Conservation (phyloP, 2,329 filamentous ascomycete genomes). For the Plectosphaerella cucumerina region DNA sequence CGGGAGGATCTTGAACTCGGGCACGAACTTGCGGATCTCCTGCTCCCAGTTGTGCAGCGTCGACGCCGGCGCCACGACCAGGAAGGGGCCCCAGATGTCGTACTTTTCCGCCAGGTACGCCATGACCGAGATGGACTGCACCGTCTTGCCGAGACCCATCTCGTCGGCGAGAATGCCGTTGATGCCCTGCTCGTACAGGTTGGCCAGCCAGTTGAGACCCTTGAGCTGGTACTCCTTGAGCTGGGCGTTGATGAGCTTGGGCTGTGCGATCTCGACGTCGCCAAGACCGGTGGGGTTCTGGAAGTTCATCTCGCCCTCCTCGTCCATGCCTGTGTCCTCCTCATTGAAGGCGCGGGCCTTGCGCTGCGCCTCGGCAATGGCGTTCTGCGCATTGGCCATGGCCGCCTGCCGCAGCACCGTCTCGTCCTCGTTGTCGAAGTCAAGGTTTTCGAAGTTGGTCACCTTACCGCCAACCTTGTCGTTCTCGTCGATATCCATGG, state of each 20-base stretch:
- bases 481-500: constrained; percentile 45
- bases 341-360: constrained; percentile 90
- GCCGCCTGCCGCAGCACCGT: constrained; percentile 75
- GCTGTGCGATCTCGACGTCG: constrained; percentile 90
- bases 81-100: constrained; percentile 96
- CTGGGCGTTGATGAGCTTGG: constrained; percentile 86
- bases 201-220: constrained; percentile 98
- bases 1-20: constrained; percentile 87
- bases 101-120: constrained; percentile 95
- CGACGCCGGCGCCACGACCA: constrained; percentile 93
- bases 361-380: constrained; percentile 89
- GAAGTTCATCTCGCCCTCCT: constrained; percentile 99
- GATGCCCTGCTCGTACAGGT: constrained; percentile 98
- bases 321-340: constrained; percentile 64
- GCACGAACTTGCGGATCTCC: constrained; percentile 93
- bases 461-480: constrained; percentile 64
- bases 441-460: constrained; percentile 88
- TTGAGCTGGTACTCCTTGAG: constrained; percentile 99
- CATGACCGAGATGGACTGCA: constrained; percentile 99
- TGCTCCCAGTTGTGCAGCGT: constrained; percentile 99
- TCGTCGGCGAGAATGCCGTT: constrained; percentile 98
- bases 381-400: constrained; percentile 92
- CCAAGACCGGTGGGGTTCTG: constrained; percentile 95
- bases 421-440: constrained; percentile 95
- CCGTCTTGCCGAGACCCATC: constrained; percentile 99